phyloP scores from a whole-genome alignment of 2,329 filamentous ascomycete genomes.

The Geosmithia flava region DNA sequence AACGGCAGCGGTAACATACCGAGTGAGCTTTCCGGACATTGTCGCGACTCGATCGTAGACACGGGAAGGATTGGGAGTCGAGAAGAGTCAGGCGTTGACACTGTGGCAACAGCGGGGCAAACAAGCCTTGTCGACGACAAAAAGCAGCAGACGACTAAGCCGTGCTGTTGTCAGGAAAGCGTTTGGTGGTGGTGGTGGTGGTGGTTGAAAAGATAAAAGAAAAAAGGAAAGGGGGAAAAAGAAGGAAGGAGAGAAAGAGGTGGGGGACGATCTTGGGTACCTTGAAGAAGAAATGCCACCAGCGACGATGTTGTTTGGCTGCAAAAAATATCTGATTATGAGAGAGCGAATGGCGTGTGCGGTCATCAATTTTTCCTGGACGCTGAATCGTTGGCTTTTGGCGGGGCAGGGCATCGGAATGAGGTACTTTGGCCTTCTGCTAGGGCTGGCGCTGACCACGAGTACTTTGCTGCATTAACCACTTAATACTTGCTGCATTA shows the following conservation, averaged over 20 bases:
- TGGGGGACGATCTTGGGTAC: too few species aligned
- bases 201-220: not conserved
- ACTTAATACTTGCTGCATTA: too few species aligned
- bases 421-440: not conserved
- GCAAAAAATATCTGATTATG: not conserved
- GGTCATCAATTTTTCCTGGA: slow-evolving; percentile 26
- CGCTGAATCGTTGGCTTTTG: slow-evolving; percentile 23
- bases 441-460: slow-evolving; percentile 2
- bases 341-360: slow-evolving; percentile 9
- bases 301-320: not conserved
- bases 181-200: not conserved
- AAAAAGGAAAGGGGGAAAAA: not conserved
- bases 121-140: too few species aligned
- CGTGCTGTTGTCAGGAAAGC: not conserved
- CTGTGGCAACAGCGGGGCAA: slow-evolving; percentile 1
- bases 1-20: slow-evolving; percentile 38
- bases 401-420: slow-evolving; percentile 14
- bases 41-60: slow-evolving; percentile 16
- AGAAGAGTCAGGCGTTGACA: slow-evolving; percentile 4
- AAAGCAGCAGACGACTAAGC: not conserved
- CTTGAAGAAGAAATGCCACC: not conserved
- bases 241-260: not conserved
- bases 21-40: slow-evolving; percentile 92
- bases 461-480: not conserved
- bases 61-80: slow-evolving; percentile 5